Evolutionary conservation across 495 filamentous ascomycete species (phyloP).

Genomic region (Usnea hakonensis): DNA sequence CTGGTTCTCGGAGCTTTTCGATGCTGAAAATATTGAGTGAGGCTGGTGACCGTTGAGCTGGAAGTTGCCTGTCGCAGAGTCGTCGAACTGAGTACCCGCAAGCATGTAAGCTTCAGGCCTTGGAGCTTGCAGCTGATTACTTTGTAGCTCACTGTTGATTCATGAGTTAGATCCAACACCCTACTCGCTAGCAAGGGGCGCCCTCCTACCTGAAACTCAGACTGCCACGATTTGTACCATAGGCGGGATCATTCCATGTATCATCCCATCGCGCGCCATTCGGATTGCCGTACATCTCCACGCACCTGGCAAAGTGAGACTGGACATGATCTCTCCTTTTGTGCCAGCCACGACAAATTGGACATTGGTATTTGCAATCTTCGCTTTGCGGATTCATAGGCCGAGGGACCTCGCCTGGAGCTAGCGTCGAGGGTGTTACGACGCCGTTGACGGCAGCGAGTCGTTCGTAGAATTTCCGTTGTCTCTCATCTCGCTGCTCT

Average conservation of each 20-base stretch:
- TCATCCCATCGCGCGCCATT: not conserved
- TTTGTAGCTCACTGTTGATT: not conserved
- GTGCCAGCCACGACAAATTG: not conserved
- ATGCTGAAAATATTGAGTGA: not conserved
- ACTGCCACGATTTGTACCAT: not conserved
- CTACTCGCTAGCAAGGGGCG: not conserved
- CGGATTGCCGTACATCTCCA: not conserved
- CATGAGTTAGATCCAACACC: not conserved
- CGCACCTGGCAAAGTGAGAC: not conserved
- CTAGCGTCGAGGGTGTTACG: not conserved
- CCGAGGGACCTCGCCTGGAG: not conserved
- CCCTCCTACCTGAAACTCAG: not conserved
- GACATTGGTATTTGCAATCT: not conserved
- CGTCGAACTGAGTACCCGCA: not conserved
- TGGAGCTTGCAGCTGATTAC: not conserved
- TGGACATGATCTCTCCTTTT: not conserved
- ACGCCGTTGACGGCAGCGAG: not conserved
- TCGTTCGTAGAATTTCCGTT: not conserved
- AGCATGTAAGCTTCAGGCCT: not conserved
- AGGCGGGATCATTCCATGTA: not conserved
- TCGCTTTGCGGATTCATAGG: not conserved
- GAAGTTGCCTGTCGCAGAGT: not conserved
- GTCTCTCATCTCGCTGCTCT: not conserved
- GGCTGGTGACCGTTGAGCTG: not conserved
- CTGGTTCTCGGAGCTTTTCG: not conserved